phyloP scores from a whole-genome alignment of 495 filamentous ascomycete genomes.

The Aspergillus baeticus region DNA sequence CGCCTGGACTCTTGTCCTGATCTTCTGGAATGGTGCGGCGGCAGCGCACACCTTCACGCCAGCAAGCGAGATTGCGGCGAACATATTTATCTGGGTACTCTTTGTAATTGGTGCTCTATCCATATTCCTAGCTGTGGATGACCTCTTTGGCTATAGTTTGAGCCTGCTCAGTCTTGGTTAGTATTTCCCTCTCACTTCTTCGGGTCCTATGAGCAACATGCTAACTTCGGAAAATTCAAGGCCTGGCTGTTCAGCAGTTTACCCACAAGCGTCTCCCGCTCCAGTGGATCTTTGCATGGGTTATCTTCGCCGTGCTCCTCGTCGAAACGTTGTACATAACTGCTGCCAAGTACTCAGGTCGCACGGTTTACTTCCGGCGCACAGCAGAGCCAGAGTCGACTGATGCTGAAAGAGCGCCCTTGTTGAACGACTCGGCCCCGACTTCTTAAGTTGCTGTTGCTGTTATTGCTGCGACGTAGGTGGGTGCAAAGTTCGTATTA shows the following conservation, averaged over 20 bases:
- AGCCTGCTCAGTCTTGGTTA: slow-evolving; percentile 67
- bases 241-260: slow-evolving; percentile 76
- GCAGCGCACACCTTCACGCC: slow-evolving; percentile 60
- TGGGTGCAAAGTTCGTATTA: too few relatives aligned
- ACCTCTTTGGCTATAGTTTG: slow-evolving; percentile 76
- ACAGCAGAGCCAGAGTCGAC: slow-evolving; percentile 32
- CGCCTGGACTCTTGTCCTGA: slow-evolving; percentile 77
- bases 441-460: background rate
- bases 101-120: slow-evolving; percentile 71
- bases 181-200: background rate
- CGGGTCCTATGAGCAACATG: background rate
- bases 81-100: slow-evolving; percentile 82
- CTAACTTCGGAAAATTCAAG: slow-evolving; percentile 28
- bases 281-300: slow-evolving; percentile 91
- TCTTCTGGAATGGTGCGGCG: slow-evolving; percentile 86
- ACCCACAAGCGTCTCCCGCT: slow-evolving; percentile 65
- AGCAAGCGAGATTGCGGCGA: slow-evolving; percentile 72
- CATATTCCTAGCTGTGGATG: slow-evolving; percentile 71
- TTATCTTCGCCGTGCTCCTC: slow-evolving; percentile 74
- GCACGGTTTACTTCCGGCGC: slow-evolving; percentile 41
- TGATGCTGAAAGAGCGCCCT: slow-evolving; percentile 42
- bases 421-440: slow-evolving; percentile 34
- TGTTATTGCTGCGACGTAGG: too few relatives aligned
- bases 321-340: slow-evolving; percentile 61
- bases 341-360: slow-evolving; percentile 61